These are phyloP conservation scores for Phytophthora agathidicida DNA, from an alignment of 352 stramenopile species.

Conservation along the genomic window DNA sequence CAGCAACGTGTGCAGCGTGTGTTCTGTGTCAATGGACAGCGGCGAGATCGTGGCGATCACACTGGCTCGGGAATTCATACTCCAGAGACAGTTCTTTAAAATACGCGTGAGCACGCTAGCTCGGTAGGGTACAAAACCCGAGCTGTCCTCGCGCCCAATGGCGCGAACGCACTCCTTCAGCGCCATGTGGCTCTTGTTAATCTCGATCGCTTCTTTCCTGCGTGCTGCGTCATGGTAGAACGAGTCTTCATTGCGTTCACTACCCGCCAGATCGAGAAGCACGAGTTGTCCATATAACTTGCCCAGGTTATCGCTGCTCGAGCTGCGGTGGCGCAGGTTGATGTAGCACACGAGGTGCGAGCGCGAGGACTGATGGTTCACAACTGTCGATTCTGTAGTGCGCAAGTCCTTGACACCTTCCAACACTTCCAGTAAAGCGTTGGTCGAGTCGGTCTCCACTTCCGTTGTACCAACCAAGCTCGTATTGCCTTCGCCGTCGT, in stretches of 20 bases:
- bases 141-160: conserved; percentile 59
- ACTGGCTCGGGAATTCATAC: conserved; percentile 59
- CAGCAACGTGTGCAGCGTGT: conserved; percentile 79
- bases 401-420: conserved; percentile 70
- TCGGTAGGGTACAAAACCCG: conserved; percentile 71
- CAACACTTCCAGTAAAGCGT: conserved; percentile 69
- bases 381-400: conserved; percentile 78
- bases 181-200: conserved; percentile 86
- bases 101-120: conserved; percentile 77
- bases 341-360: conserved; percentile 78
- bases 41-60: conserved; percentile 87
- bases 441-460: conserved; percentile 56
- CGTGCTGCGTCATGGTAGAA: conserved; percentile 78
- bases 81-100: conserved; percentile 76
- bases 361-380: conserved; percentile 79
- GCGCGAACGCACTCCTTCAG: conserved; percentile 86
- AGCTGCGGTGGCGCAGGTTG: conserved; percentile 43
- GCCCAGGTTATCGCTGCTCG: conserved; percentile 10
- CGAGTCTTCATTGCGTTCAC: conserved; percentile 80
- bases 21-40: conserved; percentile 72
- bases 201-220: conserved; percentile 78
- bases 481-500: conserved; percentile 72
- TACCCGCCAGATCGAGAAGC: conserved; percentile 72
- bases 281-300: conserved; percentile 57
- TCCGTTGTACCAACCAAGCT: conserved; percentile 66